Evolutionary conservation across 306 rosid species (phyloP).

Genomic region (Biancaea sappan): DNA sequence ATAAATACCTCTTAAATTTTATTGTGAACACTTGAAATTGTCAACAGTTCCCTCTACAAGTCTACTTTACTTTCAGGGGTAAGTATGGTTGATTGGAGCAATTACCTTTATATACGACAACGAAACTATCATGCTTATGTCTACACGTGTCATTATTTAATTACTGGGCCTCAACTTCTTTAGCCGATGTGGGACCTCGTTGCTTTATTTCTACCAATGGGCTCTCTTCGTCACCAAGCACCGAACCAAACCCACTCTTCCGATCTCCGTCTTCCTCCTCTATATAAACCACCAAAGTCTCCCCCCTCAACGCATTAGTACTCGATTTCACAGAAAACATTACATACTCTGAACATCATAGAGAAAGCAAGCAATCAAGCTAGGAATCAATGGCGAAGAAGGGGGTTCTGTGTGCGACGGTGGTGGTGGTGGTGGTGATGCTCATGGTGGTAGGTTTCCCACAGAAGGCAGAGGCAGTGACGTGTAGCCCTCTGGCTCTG

Average conservation of each 20-base stretch:
- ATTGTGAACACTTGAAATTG: too few relatives aligned
- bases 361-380: too few relatives aligned
- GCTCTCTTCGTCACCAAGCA: background rate
- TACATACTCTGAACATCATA: background rate
- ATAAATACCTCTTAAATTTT: too few relatives aligned
- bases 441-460: constrained; percentile 18
- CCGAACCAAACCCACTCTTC: background rate
- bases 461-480: constrained; percentile 38
- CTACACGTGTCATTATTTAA: too few relatives aligned
- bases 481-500: constrained; percentile 43
- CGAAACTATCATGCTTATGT: too few relatives aligned
- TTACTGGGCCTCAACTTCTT: background rate
- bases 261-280: background rate
- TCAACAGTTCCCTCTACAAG: too few relatives aligned
- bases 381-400: constrained; percentile 10
- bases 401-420: constrained; percentile 28
- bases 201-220: background rate
- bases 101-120: too few relatives aligned
- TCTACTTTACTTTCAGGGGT: too few relatives aligned
- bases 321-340: too few relatives aligned
- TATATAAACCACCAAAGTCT: background rate
- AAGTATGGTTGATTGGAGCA: too few relatives aligned
- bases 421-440: constrained; percentile 20
- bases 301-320: background rate
- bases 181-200: background rate